Percentiles rank a stretch among this genome's conserved stretches.
Evolutionary conservation across 2,329 filamentous ascomycete genomes (phyloP).

Genomic region (Fusarium begoniae): DNA sequence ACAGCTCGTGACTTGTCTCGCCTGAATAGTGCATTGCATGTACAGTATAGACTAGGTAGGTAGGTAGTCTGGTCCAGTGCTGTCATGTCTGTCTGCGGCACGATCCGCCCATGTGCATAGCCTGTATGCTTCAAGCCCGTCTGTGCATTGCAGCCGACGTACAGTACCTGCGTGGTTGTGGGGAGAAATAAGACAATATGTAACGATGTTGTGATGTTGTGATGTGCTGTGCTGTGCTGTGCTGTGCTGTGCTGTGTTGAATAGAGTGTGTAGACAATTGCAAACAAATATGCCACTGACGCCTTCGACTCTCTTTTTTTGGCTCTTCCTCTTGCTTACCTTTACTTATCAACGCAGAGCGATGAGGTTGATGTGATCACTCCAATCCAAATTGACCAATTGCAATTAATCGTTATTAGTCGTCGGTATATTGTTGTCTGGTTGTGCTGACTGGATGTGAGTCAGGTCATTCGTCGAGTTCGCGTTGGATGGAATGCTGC

Average conservation of each 20-base stretch:
- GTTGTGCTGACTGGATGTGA: conserved; percentile 13
- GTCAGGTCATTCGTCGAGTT: conserved; percentile 24
- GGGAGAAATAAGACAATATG: conserved; percentile 11
- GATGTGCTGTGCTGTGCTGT: background rate
- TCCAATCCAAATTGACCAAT: conserved; percentile 7
- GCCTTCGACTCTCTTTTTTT: background rate
- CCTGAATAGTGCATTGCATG: conserved; percentile 21
- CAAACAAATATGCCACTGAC: conserved; percentile 22
- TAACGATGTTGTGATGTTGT: conserved; percentile 1
- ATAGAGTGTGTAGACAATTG: conserved; percentile 1
- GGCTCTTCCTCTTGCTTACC: conserved; percentile 27
- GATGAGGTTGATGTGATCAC: background rate
- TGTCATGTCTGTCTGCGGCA: conserved; percentile 9
- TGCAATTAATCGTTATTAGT: background rate
- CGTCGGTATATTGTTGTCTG: conserved; percentile 26
- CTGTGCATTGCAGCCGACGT: conserved; percentile 16
- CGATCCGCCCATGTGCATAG: conserved; percentile 24
- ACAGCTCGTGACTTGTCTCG: conserved; percentile 10
- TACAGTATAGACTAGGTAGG: too few relatives aligned
- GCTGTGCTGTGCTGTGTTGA: conserved; percentile 2
- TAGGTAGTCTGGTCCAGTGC: background rate
- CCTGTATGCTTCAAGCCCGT: conserved; percentile 9
- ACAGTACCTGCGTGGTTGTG: conserved; percentile 29
- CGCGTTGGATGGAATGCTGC: conserved; percentile 26
- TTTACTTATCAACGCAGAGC: background rate